Conservation (phyloP, 352 stramenopile species). For the Phytophthora aleatoria region DNA sequence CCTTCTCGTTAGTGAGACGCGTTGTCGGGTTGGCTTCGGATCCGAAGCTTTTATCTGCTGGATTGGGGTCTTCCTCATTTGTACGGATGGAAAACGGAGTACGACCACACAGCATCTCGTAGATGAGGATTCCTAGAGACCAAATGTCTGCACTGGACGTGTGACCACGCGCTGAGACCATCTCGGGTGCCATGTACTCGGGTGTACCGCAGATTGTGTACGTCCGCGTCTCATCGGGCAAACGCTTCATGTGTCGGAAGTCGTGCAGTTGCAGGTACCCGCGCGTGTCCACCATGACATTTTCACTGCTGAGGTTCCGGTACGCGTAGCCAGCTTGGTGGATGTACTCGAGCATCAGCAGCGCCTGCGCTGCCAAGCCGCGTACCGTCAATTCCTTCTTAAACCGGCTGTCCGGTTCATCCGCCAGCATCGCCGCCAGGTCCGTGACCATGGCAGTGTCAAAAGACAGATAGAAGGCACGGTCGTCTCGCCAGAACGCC, state of each 20-base stretch:
- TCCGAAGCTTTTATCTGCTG: slow-evolving; percentile 58
- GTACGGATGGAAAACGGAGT: slow-evolving; percentile 70
- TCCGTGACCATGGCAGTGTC: slow-evolving; percentile 74
- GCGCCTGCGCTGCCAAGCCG: slow-evolving; percentile 67
- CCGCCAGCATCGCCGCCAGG: slow-evolving; percentile 58
- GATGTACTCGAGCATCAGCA: slow-evolving; percentile 87
- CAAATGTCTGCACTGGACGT: slow-evolving; percentile 83
- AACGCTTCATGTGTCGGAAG: slow-evolving; percentile 87
- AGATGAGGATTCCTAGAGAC: slow-evolving; percentile 86
- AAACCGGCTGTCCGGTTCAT: slow-evolving; percentile 62
- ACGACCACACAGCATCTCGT: slow-evolving; percentile 85
- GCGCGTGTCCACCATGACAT: slow-evolving; percentile 78
- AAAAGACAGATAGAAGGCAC: slow-evolving; percentile 83
- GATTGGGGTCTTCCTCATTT: slow-evolving; percentile 17
- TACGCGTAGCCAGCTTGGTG: slow-evolving; percentile 82
- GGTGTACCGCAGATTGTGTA: slow-evolving; percentile 90
- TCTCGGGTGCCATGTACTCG: slow-evolving; percentile 91
- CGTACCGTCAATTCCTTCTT: slow-evolving; percentile 53
- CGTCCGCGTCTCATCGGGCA: slow-evolving; percentile 79
- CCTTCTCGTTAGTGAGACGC: slow-evolving; percentile 62
- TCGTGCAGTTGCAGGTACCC: slow-evolving; percentile 88
- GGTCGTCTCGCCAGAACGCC: slow-evolving; percentile 78
- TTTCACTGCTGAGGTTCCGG: slow-evolving; percentile 86
- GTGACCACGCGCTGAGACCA: slow-evolving; percentile 85
- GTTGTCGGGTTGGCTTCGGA: slow-evolving; percentile 24